Conservation (phyloP, 2,329 filamentous ascomycete genomes). For the Zalaria sp. region DNA sequence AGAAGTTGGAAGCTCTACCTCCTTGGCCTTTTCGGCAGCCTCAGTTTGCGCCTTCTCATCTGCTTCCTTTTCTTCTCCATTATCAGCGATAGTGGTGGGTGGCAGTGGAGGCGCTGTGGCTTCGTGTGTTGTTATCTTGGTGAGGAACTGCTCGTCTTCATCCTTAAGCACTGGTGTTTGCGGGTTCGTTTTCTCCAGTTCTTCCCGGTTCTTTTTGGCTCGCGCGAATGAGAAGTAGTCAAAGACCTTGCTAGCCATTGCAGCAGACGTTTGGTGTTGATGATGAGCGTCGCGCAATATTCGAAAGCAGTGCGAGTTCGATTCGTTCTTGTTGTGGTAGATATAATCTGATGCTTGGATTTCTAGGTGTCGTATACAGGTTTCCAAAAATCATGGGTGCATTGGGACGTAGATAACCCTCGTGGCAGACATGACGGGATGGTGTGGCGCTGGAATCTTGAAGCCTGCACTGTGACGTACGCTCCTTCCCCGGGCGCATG, state of each 20-base stretch:
- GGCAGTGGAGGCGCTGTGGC: slow-evolving; percentile 24
- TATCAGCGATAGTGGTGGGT: slow-evolving; percentile 18
- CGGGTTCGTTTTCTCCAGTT: slow-evolving; percentile 20
- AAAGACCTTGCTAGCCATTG: neutral
- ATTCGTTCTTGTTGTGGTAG: too few relatives aligned
- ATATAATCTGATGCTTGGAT: too few relatives aligned
- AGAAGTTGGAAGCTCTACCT: neutral
- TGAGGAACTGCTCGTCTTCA: slow-evolving; percentile 46
- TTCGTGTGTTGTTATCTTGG: slow-evolving; percentile 33
- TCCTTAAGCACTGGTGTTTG: slow-evolving; percentile 38
- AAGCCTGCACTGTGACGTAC: too few relatives aligned
- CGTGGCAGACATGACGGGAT: too few relatives aligned
- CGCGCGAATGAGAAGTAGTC: slow-evolving; percentile 6
- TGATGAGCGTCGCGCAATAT: too few relatives aligned
- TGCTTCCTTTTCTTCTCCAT: slow-evolving; percentile 20
- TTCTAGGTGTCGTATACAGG: too few relatives aligned
- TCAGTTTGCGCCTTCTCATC: slow-evolving; percentile 14
- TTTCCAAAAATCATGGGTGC: too few relatives aligned
- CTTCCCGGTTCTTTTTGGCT: slow-evolving; percentile 21
- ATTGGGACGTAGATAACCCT: too few relatives aligned
- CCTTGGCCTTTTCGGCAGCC: slow-evolving; percentile 9
- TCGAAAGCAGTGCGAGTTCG: too few relatives aligned
- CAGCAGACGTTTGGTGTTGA: neutral
- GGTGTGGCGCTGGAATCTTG: too few relatives aligned
- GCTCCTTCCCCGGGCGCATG: too few relatives aligned